These are phyloP conservation scores for Emericellopsis atlantica DNA, from an alignment of 2,329 filamentous ascomycete species.

Conservation along the genomic window DNA sequence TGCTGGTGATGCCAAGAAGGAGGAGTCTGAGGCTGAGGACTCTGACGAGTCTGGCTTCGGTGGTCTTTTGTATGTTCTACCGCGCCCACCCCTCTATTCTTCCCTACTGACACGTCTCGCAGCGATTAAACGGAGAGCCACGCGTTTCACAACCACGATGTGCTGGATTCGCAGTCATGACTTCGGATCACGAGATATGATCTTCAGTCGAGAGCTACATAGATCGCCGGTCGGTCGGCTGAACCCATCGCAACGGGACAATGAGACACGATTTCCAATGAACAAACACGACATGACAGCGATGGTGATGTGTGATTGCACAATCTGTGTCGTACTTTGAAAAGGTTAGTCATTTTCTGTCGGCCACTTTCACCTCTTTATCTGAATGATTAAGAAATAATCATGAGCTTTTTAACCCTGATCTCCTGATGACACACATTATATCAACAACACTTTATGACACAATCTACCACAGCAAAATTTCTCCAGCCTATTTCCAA, in stretches of 20 bases:
- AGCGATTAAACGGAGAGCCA: constrained; percentile 38
- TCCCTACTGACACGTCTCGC: constrained; percentile 22
- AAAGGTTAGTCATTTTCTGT: constrained; percentile 33
- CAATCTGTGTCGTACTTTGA: background rate
- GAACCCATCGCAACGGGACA: constrained; percentile 18
- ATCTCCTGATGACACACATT: constrained; percentile 40
- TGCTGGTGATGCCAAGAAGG: constrained; percentile 48
- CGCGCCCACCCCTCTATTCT: background rate
- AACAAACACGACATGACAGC: background rate
- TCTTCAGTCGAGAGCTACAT: constrained; percentile 28
- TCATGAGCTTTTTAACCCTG: constrained; percentile 61
- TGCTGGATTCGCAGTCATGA: constrained; percentile 26
- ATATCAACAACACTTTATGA: constrained; percentile 45
- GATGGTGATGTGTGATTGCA: constrained; percentile 4
- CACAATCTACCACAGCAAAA: constrained; percentile 17
- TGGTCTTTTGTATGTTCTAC: constrained; percentile 55
- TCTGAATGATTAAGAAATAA: constrained; percentile 43
- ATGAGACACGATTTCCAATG: constrained; percentile 11
- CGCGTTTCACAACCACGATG: constrained; percentile 18
- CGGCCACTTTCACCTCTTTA: constrained; percentile 9
- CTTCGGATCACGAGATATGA: constrained; percentile 30
- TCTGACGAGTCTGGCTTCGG: constrained; percentile 56
- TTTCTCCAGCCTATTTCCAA: constrained; percentile 8
- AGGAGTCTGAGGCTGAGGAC: constrained; percentile 53
- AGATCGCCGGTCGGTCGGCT: constrained; percentile 34